Evolutionary conservation across 306 rosid species (phyloP).

Genomic region (Sindora glabra): DNA sequence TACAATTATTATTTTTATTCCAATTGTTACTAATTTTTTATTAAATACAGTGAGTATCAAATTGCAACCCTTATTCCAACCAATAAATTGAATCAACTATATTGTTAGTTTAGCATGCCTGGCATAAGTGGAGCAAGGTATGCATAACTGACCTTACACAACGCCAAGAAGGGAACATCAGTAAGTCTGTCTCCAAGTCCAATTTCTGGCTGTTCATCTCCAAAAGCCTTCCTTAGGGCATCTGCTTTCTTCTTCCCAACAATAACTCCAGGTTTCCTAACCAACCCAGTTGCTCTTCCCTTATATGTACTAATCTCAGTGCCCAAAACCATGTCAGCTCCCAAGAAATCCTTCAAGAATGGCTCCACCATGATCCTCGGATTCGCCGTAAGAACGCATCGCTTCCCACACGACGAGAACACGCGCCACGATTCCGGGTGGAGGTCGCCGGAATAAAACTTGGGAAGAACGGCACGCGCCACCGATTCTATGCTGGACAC

Average conservation of each 20-base stretch:
- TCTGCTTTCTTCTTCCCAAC: conserved; percentile 60
- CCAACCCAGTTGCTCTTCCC: conserved; percentile 74
- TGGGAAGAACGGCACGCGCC: conserved; percentile 74
- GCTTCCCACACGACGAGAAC: conserved; percentile 56
- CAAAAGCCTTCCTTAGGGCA: conserved; percentile 41
- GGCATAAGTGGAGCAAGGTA: neutral
- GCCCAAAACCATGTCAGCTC: conserved; percentile 63
- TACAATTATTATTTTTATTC: no score
- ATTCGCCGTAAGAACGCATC: conserved; percentile 64
- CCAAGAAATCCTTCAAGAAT: conserved; percentile 58
- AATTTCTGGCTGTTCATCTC: conserved; percentile 43
- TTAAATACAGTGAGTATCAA: no score
- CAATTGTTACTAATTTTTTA: no score
- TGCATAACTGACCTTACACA: conserved; percentile 57
- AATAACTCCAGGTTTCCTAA: conserved; percentile 43
- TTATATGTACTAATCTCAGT: conserved; percentile 40
- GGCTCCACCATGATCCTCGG: conserved; percentile 82
- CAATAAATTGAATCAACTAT: no score
- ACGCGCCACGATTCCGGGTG: conserved; percentile 70
- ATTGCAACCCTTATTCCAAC: no score
- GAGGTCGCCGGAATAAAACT: conserved; percentile 52
- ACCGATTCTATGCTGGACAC: conserved; percentile 52
- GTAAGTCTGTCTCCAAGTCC: conserved; percentile 77
- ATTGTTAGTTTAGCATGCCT: no score
- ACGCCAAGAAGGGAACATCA: conserved; percentile 66